Evolutionary conservation across 2,329 filamentous ascomycete genomes (phyloP).

Genomic region (Colletotrichum siamense): DNA sequence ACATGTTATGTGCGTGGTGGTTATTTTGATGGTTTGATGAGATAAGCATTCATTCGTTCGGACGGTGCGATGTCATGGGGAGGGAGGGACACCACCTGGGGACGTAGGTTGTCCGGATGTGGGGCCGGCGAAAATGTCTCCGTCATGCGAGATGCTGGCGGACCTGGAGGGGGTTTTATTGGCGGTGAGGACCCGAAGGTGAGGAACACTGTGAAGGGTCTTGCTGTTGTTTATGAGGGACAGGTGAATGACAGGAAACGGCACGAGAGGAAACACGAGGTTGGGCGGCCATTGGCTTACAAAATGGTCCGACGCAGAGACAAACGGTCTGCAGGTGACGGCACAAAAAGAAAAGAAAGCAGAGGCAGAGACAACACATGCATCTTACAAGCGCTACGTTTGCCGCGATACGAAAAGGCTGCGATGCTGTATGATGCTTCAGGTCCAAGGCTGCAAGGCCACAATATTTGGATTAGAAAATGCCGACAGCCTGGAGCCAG

Average conservation of each 20-base stretch:
- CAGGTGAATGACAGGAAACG: neutral
- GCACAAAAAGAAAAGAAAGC: neutral
- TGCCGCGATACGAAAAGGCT: neutral
- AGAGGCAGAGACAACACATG: neutral
- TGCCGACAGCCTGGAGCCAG: neutral
- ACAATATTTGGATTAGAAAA: neutral
- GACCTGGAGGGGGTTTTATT: neutral
- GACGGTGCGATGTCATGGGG: neutral
- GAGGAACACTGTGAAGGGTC: neutral
- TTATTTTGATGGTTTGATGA: neutral
- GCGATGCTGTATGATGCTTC: neutral
- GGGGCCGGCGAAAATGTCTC: slow-evolving; percentile 3
- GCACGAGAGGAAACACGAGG: neutral
- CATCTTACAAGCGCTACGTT: neutral
- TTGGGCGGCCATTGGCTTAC: neutral
- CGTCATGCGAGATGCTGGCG: neutral
- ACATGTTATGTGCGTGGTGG: neutral
- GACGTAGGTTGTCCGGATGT: neutral
- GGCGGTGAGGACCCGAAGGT: neutral
- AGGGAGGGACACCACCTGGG: neutral
- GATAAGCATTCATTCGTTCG: neutral
- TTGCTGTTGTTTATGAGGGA: neutral
- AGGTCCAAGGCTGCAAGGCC: neutral
- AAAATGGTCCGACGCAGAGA: slow-evolving; percentile 5
- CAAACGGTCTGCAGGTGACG: neutral